These are phyloP conservation scores for Globisporangium iwayamae DNA, from an alignment of 352 stramenopile genomes.

Conservation along the genomic window DNA sequence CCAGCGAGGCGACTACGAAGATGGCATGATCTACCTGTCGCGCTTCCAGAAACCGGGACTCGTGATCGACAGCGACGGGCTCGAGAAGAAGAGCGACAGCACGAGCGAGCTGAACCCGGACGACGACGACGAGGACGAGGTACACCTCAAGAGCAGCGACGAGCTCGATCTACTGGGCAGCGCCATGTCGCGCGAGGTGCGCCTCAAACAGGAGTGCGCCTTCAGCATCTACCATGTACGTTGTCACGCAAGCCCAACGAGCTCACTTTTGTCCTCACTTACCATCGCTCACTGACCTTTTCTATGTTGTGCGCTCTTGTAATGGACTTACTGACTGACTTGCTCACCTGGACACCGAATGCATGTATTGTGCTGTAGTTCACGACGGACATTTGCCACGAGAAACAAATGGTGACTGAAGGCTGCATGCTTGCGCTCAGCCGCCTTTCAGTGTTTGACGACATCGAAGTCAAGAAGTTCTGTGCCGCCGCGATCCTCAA, in stretches of 20 bases:
- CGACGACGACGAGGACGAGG: slow-evolving; percentile 35
- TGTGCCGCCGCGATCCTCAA: slow-evolving; percentile 82
- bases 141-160: slow-evolving; percentile 53
- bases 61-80: not conserved
- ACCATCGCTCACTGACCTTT: not conserved
- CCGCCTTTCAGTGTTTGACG: slow-evolving; percentile 72
- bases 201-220: slow-evolving; percentile 74
- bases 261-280: not conserved
- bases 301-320: not conserved
- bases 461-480: slow-evolving; percentile 79
- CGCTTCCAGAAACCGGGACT: slow-evolving; percentile 59
- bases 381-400: slow-evolving; percentile 56
- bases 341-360: not conserved
- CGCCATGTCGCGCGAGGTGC: slow-evolving; percentile 49
- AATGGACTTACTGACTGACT: not conserved
- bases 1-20: slow-evolving; percentile 79
- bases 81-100: slow-evolving; percentile 21
- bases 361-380: slow-evolving; percentile 31
- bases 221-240: slow-evolving; percentile 79
- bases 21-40: slow-evolving; percentile 87
- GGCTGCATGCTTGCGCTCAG: slow-evolving; percentile 70
- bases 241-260: not conserved
- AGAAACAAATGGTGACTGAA: slow-evolving; percentile 74
- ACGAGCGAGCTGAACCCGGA: slow-evolving; percentile 42
- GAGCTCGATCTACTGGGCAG: slow-evolving; percentile 34